Percentiles rank a stretch among this genome's conserved stretches.
phyloP scores from a whole-genome alignment of 116 monocot species.

The Phalaenopsis hybrid region DNA sequence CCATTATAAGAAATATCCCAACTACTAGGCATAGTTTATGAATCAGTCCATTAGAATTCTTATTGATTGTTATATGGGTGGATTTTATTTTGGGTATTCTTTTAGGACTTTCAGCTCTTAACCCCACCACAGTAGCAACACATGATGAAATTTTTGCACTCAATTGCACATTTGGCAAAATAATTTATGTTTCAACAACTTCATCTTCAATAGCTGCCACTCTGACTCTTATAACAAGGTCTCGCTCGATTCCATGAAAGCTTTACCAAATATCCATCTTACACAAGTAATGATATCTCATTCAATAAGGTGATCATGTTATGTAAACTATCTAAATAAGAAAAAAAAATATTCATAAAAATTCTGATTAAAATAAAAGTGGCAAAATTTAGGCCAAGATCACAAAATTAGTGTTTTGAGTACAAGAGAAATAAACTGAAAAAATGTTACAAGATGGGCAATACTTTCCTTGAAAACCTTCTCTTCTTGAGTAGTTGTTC shows the following conservation, averaged over 20 bases:
- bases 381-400: background rate
- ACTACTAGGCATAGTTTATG: background rate
- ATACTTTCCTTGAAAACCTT: slow-evolving; percentile 31
- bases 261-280: background rate
- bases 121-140: background rate
- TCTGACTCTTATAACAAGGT: background rate
- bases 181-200: background rate
- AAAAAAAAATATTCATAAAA: background rate
- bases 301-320: background rate
- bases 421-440: background rate
- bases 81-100: background rate
- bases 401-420: background rate
- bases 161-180: background rate
- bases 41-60: too few species aligned
- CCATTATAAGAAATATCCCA: background rate
- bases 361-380: background rate
- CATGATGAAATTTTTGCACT: background rate
- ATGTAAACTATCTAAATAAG: background rate
- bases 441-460: background rate
- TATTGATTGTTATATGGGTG: too few species aligned
- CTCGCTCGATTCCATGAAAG: background rate
- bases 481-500: slow-evolving; percentile 28
- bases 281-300: background rate
- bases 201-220: background rate
- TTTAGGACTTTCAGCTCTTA: background rate